Evolutionary conservation across 306 rosid genomes (phyloP).

Genomic region (Lagenaria siceraria): DNA sequence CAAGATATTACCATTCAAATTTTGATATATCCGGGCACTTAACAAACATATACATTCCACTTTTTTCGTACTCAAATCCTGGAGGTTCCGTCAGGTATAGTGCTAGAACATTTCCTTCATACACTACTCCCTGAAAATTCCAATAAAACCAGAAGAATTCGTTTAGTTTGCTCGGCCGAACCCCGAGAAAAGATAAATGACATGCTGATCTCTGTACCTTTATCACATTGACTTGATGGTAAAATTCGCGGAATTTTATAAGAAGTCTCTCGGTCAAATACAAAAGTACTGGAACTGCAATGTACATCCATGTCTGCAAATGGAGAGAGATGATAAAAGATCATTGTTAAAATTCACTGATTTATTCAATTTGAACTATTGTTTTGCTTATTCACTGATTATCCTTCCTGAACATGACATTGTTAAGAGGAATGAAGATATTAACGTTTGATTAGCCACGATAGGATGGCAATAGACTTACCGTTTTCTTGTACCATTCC

Average conservation of each 20-base stretch:
- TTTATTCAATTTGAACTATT: neutral
- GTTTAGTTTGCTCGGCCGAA: neutral
- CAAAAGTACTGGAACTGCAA: slow-evolving; percentile 32
- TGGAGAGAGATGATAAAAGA: neutral
- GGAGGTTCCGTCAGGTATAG: slow-evolving; percentile 47
- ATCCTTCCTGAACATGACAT: neutral
- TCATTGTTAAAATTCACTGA: neutral
- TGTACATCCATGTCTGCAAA: slow-evolving; percentile 71
- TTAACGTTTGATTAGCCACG: neutral
- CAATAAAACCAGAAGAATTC: neutral
- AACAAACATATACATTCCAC: slow-evolving; percentile 57
- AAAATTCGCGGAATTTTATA: slow-evolving; percentile 17
- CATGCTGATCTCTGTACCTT: slow-evolving; percentile 28
- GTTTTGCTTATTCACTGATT: neutral
- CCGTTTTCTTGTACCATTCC: slow-evolving; percentile 44
- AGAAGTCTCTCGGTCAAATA: slow-evolving; percentile 38
- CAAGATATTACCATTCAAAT: slow-evolving; percentile 42
- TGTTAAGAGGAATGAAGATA: neutral
- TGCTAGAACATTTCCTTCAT: slow-evolving; percentile 50
- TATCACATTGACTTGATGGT: slow-evolving; percentile 24
- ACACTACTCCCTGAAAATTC: slow-evolving; percentile 38
- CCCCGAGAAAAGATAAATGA: neutral
- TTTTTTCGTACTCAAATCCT: slow-evolving; percentile 45
- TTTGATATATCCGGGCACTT: slow-evolving; percentile 53
- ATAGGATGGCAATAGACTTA: neutral